Evolutionary conservation across 2,329 filamentous ascomycete genomes (phyloP), one percentile per base, ranked within the genome.

Genomic region (Elsinoe batatas): DNA sequence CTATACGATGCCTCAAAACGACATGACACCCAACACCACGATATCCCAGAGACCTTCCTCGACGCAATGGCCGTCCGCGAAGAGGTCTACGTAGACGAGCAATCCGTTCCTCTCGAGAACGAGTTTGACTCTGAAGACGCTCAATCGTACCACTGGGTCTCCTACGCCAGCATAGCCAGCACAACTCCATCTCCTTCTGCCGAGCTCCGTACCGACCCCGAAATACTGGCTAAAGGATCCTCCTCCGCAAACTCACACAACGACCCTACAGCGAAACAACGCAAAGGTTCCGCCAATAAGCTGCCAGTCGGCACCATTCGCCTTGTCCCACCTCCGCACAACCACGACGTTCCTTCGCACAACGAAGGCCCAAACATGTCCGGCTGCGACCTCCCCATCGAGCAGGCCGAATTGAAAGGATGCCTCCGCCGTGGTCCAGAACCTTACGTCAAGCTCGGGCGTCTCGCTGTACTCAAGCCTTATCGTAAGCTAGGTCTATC

Each of bases 111-210:
- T 0, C 69, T 82, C 0, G 81, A 85, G 36, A 80, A 82, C 61
- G 91, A 97, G 69, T 78, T 88, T 61, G 91, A 96, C 72, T 72
- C 77, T 1, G 89, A 96, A 67, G 91, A 97, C 68, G 62, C 78
- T 1, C 80, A 87, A 35, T 84, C 82, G 62, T 91, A 84, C 72
- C 90, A 96, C 70, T 95, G 88, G 87, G 84, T 95, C 30, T 76
- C 84, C n/a, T 95, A 95, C 69, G 81, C 82, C 47, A 82, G 78
- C 13, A 76, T 85, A 56, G 68, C 66, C 57, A 78, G 78, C 54
- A 73, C 62, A 54, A 73, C 63, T 15, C 57, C 65, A 5, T 57
- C 58, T 7, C 58, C 63, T 13, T 66, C 71, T 2, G 64, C 66
- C 8, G 67, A 69, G 50, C 59, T 59, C 26, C 37, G 51, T 20